Evolutionary conservation across 345 rosid genomes (phyloP), one percentile per base, ranked within the genome.

Genomic region (Sapria himalayana): DNA sequence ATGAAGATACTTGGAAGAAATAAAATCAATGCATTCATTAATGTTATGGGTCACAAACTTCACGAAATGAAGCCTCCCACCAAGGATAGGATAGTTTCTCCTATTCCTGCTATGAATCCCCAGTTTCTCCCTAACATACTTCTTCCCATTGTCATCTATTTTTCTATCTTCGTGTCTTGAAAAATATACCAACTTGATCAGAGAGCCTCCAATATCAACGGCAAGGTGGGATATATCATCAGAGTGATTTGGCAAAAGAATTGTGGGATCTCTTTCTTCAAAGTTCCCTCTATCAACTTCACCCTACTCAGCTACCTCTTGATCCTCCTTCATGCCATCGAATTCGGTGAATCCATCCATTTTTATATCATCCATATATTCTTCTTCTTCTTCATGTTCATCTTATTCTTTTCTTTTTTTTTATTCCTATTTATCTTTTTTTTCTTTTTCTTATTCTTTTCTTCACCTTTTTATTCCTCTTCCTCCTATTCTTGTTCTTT

Each of bases 11-110:
- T 67, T 70, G 45, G 64, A 62, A 15, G 34, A 52, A 39, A 89
- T 82, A 46, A 78, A 82, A 44, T 82, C 81, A 29, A 89, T 37
- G 60, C 93, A 89, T 45, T 82, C 93, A 52, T 63, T 51, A 25
- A 89, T 79, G 45, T 82, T 79, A 74, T 61, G 62, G 3, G 98
- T 89, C 57, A 81, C 94, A 41, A 89, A 82, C 59, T 61, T 89
- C 1, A 78, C 77, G 38, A 89, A 82, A 61, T 70, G 70, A 27
- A 89, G 85, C 58, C 53, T 78, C 39, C 93, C 98, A 47, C 61
- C 27, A 22, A 66, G 48, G 24, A 54, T 45, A 45, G 46, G 66
- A 25, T 23, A 27, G 27, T 42, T 45, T n/a, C n/a, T n/a, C 11
- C 39, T 19, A 24, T 21, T 60, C 39, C 37, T 60, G 41, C 48